Conservation (phyloP, 192 early-diverging fungal genomes). For the Lunasporangiospora selenospora region DNA sequence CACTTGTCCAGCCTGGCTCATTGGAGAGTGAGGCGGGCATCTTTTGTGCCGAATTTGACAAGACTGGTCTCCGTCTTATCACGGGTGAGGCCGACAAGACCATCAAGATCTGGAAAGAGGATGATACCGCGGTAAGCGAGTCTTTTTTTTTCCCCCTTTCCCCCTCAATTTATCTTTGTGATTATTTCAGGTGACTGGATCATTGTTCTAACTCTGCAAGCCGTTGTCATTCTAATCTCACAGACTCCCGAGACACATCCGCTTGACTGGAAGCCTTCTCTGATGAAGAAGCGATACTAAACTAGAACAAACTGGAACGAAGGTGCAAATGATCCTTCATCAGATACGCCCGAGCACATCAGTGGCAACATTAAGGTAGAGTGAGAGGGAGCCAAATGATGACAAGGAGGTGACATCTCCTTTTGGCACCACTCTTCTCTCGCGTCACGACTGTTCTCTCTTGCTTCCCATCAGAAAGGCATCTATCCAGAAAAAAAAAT, state of each 20-base stretch:
- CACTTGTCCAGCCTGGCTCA: slow-evolving; percentile 94
- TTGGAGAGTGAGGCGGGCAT: slow-evolving; percentile 96
- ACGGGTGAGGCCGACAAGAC: slow-evolving; percentile 99
- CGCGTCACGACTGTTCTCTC: too few species aligned
- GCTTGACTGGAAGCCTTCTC: slow-evolving; percentile 59
- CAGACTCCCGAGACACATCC: slow-evolving; percentile 64
- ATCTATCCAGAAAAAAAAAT: background rate
- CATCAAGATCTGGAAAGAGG: slow-evolving; percentile 97
- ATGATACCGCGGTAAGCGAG: slow-evolving; percentile 70
- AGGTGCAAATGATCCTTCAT: background rate
- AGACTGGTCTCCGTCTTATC: slow-evolving; percentile 91
- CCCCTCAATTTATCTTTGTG: background rate
- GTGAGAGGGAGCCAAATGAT: too few species aligned
- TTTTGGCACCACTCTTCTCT: too few species aligned
- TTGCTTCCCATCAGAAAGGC: too few species aligned
- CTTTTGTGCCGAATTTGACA: slow-evolving; percentile 95
- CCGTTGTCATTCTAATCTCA: slow-evolving; percentile 1
- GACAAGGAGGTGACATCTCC: too few species aligned
- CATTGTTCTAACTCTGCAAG: background rate
- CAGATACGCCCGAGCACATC: background rate
- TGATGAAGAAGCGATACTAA: slow-evolving; percentile 56
- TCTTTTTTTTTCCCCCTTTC: background rate
- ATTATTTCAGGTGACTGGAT: background rate
- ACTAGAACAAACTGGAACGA: background rate
- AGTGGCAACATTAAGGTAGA: background rate